Evolutionary conservation across 768 basidiomycete species (phyloP).

Genomic region (Hypsizygus marmoreus): DNA sequence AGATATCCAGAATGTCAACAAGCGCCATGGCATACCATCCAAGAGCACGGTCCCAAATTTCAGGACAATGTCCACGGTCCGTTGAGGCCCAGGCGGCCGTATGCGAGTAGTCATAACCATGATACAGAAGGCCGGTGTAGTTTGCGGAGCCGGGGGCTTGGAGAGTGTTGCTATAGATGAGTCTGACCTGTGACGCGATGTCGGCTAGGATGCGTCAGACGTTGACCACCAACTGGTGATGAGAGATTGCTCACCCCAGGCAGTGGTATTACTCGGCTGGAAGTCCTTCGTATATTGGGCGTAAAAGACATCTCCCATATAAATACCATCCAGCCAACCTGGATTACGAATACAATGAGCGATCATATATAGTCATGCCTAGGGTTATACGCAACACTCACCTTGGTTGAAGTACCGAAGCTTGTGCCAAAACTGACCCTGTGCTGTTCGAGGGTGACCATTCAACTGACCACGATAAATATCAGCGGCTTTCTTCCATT

Average conservation of each 20-base stretch:
- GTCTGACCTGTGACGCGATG: conserved; percentile 9
- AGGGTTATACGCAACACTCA: background rate
- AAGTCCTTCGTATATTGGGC: conserved; percentile 29
- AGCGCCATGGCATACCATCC: conserved; percentile 53
- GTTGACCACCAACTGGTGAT: background rate
- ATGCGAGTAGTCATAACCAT: conserved; percentile 50
- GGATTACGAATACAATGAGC: no score
- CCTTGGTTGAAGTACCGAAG: conserved; percentile 33
- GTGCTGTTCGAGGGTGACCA: conserved; percentile 32
- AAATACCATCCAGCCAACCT: conserved; percentile 37
- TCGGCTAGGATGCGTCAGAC: conserved; percentile 7
- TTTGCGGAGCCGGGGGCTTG: conserved; percentile 11
- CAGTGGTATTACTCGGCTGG: conserved; percentile 30
- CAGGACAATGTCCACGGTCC: conserved; percentile 47
- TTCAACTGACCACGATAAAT: conserved; percentile 31
- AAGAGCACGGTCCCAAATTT: conserved; percentile 52
- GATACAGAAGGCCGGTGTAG: conserved; percentile 37
- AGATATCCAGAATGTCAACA: conserved; percentile 42
- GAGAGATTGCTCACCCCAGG: conserved; percentile 30
- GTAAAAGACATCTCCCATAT: conserved; percentile 39
- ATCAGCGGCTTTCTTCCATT: conserved; percentile 44
- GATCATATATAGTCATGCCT: background rate
- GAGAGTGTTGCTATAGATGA: conserved; percentile 9
- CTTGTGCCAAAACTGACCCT: conserved; percentile 38
- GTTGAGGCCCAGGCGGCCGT: conserved; percentile 44